Conservation (phyloP, 352 stramenopile genomes). For the Phytophthora nicotianae region DNA sequence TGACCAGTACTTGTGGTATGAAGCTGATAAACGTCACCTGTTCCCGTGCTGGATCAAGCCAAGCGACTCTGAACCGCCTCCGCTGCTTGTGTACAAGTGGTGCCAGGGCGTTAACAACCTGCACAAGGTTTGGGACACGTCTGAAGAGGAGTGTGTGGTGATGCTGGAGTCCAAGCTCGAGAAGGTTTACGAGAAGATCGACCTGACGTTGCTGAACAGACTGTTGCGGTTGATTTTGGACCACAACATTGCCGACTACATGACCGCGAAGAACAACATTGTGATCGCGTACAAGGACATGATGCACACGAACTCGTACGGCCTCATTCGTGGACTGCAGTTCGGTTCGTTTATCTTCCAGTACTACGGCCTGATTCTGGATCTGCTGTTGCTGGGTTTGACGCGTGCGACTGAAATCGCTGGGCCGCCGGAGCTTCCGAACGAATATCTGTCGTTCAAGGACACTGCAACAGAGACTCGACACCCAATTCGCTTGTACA, state of each 20-base stretch:
- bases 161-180: constrained; percentile 99
- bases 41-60: constrained; percentile 99
- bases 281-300: constrained; percentile 99
- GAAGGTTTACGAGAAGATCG: constrained; percentile 99
- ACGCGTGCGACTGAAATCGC: constrained; percentile 98
- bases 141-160: constrained; percentile 98
- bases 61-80: constrained; percentile 98
- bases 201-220: constrained; percentile 98
- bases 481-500: constrained; percentile 99
- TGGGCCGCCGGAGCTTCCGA: constrained; percentile 96
- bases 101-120: constrained; percentile 99
- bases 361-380: constrained; percentile 99
- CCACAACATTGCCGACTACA: constrained; percentile 99
- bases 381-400: constrained; percentile 97
- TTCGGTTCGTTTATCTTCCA: constrained; percentile 98
- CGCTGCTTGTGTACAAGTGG: constrained; percentile 99
- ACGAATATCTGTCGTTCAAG: constrained; percentile 99
- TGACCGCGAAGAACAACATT: constrained; percentile 99
- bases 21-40: constrained; percentile 99
- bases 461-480: constrained; percentile 97
- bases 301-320: constrained; percentile 99
- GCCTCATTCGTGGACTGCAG: constrained; percentile 98
- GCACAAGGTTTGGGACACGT: constrained; percentile 98
- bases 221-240: constrained; percentile 99
- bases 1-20: constrained; percentile 99